A percentile compares a stretch with the other conserved stretches of the same genome.
Conservation (phyloP, 768 basidiomycete genomes). For the Crepidotus variabilis region DNA sequence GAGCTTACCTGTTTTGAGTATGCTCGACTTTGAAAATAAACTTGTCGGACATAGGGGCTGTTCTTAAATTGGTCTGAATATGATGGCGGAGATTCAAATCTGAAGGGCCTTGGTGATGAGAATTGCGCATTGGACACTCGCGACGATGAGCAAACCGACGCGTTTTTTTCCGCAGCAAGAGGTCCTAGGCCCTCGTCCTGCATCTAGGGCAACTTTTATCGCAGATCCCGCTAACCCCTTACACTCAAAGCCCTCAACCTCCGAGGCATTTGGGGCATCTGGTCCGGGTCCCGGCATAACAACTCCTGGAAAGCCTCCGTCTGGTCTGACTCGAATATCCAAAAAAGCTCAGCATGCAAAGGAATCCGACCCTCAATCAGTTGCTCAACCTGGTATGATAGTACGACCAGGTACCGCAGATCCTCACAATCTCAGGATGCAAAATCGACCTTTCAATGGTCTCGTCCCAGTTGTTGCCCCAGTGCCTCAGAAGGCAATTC, state of each 20-base stretch:
- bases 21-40: no score
- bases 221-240: slow-evolving; percentile 10
- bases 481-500: slow-evolving; percentile 18
- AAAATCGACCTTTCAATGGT: background rate
- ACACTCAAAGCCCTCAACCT: slow-evolving; percentile 1
- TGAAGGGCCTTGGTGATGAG: no score
- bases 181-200: background rate
- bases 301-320: background rate
- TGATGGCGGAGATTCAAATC: no score
- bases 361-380: no score
- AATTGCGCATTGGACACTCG: no score
- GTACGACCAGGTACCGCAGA: slow-evolving; percentile 26
- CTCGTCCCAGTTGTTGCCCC: slow-evolving; percentile 20
- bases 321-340: background rate
- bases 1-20: background rate
- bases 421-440: slow-evolving; percentile 13
- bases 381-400: slow-evolving; percentile 3
- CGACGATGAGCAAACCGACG: slow-evolving; percentile 15
- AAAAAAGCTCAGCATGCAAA: no score
- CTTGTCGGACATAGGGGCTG: no score
- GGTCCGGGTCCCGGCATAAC: background rate
- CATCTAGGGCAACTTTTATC: slow-evolving; percentile 3
- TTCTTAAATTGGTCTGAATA: no score
- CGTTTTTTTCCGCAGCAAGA: slow-evolving; percentile 13
- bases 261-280: background rate